Base-by-base conservation (phyloP, 768 basidiomycete genomes). In the Podaxis sp. region DNA sequence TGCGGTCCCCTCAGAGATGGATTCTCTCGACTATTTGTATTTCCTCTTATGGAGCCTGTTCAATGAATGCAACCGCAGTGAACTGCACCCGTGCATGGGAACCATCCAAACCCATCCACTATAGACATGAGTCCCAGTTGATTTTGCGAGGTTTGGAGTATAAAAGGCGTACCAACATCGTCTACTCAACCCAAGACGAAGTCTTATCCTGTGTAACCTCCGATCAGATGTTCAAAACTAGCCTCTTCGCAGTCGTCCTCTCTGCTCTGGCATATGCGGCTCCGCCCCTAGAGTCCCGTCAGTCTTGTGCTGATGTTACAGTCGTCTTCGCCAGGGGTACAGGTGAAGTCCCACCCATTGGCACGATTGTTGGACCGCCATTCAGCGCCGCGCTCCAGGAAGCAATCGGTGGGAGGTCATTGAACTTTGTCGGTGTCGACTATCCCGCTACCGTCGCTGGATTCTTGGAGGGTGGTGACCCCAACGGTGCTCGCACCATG, bases 321-420 rank as follows among this genome's bases (percentile, higher is more conserved):
- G 75, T 76, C 21, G 66, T 74, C 51, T 76, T 76, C 42, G 76
- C 76, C 51, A 72, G 76, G 9, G 76, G 77, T 4, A 77, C 76
- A 0, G 62, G 57, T 4, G 77, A 79, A 50, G 3, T 63, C 4
- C 66, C 67, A 7, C 72, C 73, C 5, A 70, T 77, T 35, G 76
- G 76, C 9, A 63, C 66, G 9, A 63, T 75, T 44, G 74, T 77
- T 21, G 77, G 76, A 3, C 76, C 76, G 7, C 73, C 72, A 13
- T 72, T 79, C 66, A 61, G 68, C 40, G 14, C 67, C 0, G 75
- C 73, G 0, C 69, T 78, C 13, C 61, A 63, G 47, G 53, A 59
- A 5, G 71, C 71, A 0, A 59, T 77, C 9, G 71, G 67, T 1
- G 63, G 68, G 1, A 69, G 65, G 63, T 65, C 72, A 0, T 65